These are phyloP conservation scores for Ulvella scutata DNA, from an alignment of 139 green algal genomes.

Conservation along the genomic window DNA sequence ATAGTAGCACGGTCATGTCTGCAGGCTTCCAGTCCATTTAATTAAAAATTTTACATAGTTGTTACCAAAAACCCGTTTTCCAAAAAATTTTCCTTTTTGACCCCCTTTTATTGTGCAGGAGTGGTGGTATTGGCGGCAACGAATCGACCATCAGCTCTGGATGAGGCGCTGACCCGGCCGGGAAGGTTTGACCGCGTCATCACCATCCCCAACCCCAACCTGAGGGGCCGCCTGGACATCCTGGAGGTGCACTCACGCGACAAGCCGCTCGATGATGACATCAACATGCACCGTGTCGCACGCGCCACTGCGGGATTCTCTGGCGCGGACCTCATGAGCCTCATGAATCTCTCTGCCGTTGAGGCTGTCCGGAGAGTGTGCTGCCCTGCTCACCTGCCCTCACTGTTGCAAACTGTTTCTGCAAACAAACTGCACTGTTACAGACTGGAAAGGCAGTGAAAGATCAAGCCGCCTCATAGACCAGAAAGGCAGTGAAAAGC, in stretches of 20 bases:
- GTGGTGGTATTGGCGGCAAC: constrained; percentile 94
- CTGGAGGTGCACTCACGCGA: constrained; percentile 72
- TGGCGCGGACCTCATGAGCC: constrained; percentile 62
- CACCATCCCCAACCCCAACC: constrained; percentile 74
- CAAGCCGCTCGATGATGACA: constrained; percentile 49
- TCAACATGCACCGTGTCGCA: constrained; percentile 66
- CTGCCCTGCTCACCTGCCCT: no score
- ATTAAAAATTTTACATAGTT: no score
- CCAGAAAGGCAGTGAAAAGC: no score
- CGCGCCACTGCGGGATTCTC: constrained; percentile 77
- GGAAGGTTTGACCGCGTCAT: constrained; percentile 94
- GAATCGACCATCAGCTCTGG: constrained; percentile 82
- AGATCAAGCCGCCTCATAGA: no score
- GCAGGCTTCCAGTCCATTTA: no score
- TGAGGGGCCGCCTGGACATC: constrained; percentile 64
- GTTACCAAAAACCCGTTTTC: no score
- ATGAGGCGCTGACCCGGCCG: constrained; percentile 72
- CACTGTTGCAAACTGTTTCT: no score
- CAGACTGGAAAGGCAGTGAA: no score
- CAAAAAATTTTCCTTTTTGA: no score
- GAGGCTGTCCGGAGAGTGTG: constrained; percentile 46
- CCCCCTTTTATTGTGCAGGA: constrained; percentile 6
- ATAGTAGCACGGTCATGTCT: no score
- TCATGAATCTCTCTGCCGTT: constrained; percentile 73
- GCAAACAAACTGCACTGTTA: no score